phyloP scores from a whole-genome alignment of 345 rosid genomes.

The Gossypium herbaceum region DNA sequence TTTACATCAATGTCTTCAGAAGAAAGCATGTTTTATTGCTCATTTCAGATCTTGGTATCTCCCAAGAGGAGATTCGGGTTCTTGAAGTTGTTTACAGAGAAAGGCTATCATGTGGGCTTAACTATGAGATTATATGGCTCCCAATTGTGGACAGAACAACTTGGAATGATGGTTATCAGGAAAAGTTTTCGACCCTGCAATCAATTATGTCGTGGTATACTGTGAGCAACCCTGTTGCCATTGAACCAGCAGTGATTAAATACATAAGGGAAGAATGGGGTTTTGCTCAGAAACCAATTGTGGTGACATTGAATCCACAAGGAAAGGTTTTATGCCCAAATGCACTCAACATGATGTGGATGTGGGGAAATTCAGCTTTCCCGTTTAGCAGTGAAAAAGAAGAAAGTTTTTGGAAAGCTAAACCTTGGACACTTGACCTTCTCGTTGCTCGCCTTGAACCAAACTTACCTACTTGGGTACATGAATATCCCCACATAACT shows the following conservation, averaged over 20 bases:
- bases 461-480: constrained; percentile 42
- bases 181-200: constrained; percentile 32
- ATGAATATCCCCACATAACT: neutral
- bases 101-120: neutral
- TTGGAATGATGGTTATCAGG: constrained; percentile 26
- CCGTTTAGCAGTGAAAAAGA: constrained; percentile 66
- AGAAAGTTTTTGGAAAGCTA: constrained; percentile 58
- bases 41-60: constrained; percentile 44
- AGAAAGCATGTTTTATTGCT: constrained; percentile 67
- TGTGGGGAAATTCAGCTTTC: constrained; percentile 62
- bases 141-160: constrained; percentile 35
- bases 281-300: constrained; percentile 53
- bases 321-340: constrained; percentile 65
- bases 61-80: constrained; percentile 28
- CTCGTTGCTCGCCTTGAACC: constrained; percentile 46
- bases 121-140: constrained; percentile 41
- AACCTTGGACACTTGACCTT: constrained; percentile 53
- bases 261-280: constrained; percentile 65
- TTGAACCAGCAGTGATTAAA: constrained; percentile 47
- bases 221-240: constrained; percentile 44
- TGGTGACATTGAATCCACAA: constrained; percentile 73
- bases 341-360: constrained; percentile 84
- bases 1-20: constrained; percentile 54
- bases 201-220: constrained; percentile 67
- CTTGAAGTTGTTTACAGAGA: constrained; percentile 23